Evolutionary conservation across 129 eudicot genomes (phyloP), one percentile per base, ranked within the genome.

Genomic region (Flaveria sonorensis): DNA sequence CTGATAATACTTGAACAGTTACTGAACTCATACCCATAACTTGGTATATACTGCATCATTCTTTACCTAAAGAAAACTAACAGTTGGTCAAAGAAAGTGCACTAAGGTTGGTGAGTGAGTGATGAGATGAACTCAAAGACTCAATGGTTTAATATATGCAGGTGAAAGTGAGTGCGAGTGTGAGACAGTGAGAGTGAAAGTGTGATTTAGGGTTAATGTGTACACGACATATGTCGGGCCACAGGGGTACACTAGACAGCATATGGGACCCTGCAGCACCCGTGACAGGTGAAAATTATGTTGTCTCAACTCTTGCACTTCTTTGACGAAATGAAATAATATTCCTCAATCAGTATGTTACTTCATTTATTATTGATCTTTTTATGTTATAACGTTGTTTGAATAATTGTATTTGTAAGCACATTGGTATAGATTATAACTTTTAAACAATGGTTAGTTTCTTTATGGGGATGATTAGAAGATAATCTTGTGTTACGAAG

Each of bases 21-120:
- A 26, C 70, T 83, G n/a, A 84, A 24, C 72, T 85, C 84, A 60
- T 88, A 88, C 8, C 83, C 83, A 73, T 73, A 71, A 69, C 79
- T 86, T 21, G 85, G 85, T 64, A 88, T 26, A 62, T 26, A 77
- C 53, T 84, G 83, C 96, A 89, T 79, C 77, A 78, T 78, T 76
- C 21, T 76, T 65, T 10, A 14, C 11, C 0, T 4, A 18, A 2
- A 43, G 48, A n/a, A 56, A n/a, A 7, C 20, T 55, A 56, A 24
- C 40, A 40, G 26, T 14, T 36, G 13, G 28, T 13, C 2, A 18
- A 51, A 40, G 53, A 9, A 20, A 20, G 64, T 67, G 72, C 60
- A 75, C 20, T 23, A 77, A 42, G 40, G 40, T 36, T 36, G 40
- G 73, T 64, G 21, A 16, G 42, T 13, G 67, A 32, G 40, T 26